phyloP scores from a whole-genome alignment of 768 basidiomycete genomes.

The Tylopilus sp. region DNA sequence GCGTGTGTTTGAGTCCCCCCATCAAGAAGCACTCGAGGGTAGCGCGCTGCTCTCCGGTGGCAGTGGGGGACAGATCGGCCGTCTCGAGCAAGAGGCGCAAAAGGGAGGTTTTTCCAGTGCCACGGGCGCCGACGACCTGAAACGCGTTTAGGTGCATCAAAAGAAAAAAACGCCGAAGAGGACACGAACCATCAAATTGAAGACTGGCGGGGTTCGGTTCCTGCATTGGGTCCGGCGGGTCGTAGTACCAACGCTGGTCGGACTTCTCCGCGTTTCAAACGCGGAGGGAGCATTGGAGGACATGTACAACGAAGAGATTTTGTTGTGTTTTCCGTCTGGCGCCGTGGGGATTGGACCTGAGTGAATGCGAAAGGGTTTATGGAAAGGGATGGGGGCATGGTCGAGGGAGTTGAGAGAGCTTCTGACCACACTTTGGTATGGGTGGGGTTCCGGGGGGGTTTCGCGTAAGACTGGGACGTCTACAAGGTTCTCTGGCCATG shows the following conservation, averaged over 20 bases:
- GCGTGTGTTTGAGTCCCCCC: slow-evolving; percentile 57
- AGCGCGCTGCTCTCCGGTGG: slow-evolving; percentile 70
- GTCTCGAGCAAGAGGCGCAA: slow-evolving; percentile 80
- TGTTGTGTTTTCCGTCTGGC: slow-evolving; percentile 33
- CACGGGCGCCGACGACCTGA: slow-evolving; percentile 76
- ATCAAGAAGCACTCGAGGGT: slow-evolving; percentile 64
- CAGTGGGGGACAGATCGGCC: slow-evolving; percentile 73
- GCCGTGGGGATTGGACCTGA: slow-evolving; percentile 35
- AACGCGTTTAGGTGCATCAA: slow-evolving; percentile 6
- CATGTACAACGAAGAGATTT: slow-evolving; percentile 74
- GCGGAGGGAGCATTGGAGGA: slow-evolving; percentile 52
- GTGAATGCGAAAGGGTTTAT: slow-evolving; percentile 69
- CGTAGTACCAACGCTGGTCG: slow-evolving; percentile 33
- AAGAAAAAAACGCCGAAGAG: background rate
- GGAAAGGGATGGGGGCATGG: slow-evolving; percentile 64
- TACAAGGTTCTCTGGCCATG: slow-evolving; percentile 83
- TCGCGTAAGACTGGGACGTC: slow-evolving; percentile 65
- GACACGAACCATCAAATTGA: slow-evolving; percentile 75
- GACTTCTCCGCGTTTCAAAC: slow-evolving; percentile 54
- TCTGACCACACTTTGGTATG: slow-evolving; percentile 66
- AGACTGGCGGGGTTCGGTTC: slow-evolving; percentile 65
- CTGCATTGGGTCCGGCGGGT: slow-evolving; percentile 62
- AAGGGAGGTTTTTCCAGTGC: slow-evolving; percentile 84
- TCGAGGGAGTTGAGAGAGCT: slow-evolving; percentile 56
- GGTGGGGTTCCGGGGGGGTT: slow-evolving; percentile 34